A percentile compares a stretch with the other conserved stretches of the same genome.
Evolutionary conservation across 345 rosid genomes (phyloP).

Genomic region (Moricandia moricandioides): DNA sequence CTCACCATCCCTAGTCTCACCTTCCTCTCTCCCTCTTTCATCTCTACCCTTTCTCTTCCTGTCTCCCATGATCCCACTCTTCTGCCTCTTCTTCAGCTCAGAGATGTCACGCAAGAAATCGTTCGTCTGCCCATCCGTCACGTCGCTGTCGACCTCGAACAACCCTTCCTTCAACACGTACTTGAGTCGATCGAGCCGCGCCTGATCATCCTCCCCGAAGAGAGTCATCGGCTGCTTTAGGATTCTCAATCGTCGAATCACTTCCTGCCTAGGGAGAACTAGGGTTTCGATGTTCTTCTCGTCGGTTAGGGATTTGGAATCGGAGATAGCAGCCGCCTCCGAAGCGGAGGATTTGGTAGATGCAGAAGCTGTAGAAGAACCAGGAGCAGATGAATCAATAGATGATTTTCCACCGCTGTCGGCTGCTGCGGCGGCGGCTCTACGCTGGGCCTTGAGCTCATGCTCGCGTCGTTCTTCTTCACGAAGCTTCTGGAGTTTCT

Average conservation of each 20-base stretch:
- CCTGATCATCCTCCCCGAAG: slow-evolving; percentile 86
- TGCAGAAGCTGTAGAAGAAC: slow-evolving; percentile 40
- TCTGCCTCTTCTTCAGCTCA: slow-evolving; percentile 92
- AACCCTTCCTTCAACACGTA: slow-evolving; percentile 74
- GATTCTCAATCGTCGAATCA: slow-evolving; percentile 82
- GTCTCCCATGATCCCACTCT: slow-evolving; percentile 66
- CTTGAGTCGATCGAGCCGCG: slow-evolving; percentile 82
- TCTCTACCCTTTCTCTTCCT: slow-evolving; percentile 85
- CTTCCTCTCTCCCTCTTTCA: slow-evolving; percentile 69
- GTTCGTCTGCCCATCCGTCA: slow-evolving; percentile 96
- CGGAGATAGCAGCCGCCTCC: slow-evolving; percentile 38
- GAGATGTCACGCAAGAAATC: slow-evolving; percentile 91
- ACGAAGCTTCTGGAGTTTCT: slow-evolving; percentile 79
- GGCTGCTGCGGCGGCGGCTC: slow-evolving; percentile 30
- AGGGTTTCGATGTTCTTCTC: slow-evolving; percentile 83
- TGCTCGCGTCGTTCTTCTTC: slow-evolving; percentile 83
- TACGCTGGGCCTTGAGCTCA: slow-evolving; percentile 74
- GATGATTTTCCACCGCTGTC: slow-evolving; percentile 30
- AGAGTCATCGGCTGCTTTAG: slow-evolving; percentile 93
- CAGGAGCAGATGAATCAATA: slow-evolving; percentile 7
- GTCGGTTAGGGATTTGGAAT: slow-evolving; percentile 68
- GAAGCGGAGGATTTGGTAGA: slow-evolving; percentile 38
- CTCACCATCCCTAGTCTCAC: slow-evolving; percentile 68
- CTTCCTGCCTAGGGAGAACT: slow-evolving; percentile 80
- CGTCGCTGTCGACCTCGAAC: slow-evolving; percentile 91